These are phyloP conservation scores for Mycena galericulata DNA, from an alignment of 768 basidiomycete genomes.

Conservation along the genomic window DNA sequence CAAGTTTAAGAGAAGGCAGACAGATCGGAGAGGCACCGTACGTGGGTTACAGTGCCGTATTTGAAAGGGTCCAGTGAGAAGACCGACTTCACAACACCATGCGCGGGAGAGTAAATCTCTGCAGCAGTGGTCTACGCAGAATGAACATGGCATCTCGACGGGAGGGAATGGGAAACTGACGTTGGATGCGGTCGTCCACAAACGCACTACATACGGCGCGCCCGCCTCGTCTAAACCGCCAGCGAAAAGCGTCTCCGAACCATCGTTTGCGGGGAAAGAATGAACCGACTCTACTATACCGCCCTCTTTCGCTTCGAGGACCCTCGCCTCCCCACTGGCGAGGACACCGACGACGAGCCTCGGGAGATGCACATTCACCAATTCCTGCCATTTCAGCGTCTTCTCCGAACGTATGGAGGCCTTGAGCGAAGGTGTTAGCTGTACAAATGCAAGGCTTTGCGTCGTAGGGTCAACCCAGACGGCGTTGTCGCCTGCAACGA, in stretches of 20 bases:
- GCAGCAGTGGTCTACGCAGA: conserved; percentile 61
- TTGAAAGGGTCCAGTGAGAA: conserved; percentile 74
- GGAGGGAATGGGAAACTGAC: conserved; percentile 16
- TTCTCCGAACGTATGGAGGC: conserved; percentile 59
- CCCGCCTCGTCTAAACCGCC: conserved; percentile 66
- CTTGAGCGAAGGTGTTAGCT: conserved; percentile 64
- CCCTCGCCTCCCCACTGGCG: conserved; percentile 65
- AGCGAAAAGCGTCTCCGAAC: conserved; percentile 65
- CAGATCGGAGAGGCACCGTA: conserved; percentile 45
- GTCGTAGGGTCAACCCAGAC: conserved; percentile 28
- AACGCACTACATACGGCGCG: conserved; percentile 66
- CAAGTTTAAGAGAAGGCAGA: not conserved
- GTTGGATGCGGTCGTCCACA: conserved; percentile 45
- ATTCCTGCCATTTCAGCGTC: conserved; percentile 56
- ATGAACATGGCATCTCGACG: conserved; percentile 13
- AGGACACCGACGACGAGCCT: conserved; percentile 69
- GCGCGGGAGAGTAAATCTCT: conserved; percentile 65
- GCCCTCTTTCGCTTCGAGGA: conserved; percentile 64
- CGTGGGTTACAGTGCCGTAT: conserved; percentile 79
- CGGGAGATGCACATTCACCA: conserved; percentile 74
- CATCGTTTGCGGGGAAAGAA: conserved; percentile 62
- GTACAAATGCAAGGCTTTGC: conserved; percentile 21
- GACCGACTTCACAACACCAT: conserved; percentile 59
- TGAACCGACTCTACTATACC: conserved; percentile 56
- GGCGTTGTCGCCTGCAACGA: conserved; percentile 14